Percentiles rank a stretch among this genome's conserved stretches.
phyloP scores from a whole-genome alignment of 768 basidiomycete genomes.

The Suillus sp. region DNA sequence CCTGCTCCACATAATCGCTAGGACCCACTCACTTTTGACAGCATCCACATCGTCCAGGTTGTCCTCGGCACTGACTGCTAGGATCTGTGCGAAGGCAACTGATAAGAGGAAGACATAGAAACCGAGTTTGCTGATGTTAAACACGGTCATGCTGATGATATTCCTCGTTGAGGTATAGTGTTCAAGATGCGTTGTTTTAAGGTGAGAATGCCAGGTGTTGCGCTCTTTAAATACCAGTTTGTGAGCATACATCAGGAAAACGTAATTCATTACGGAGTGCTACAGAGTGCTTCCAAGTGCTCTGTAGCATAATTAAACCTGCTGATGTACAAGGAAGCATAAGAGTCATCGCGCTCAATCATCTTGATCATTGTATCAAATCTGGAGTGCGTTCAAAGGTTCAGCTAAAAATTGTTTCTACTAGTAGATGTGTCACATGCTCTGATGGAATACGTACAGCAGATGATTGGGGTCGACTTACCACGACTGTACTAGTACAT shows the following conservation, averaged over 20 bases:
- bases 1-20: neutral
- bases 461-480: neutral
- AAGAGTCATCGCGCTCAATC: neutral
- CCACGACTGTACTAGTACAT: neutral
- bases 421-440: neutral
- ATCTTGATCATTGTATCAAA: neutral
- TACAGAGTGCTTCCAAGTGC: too few relatives aligned
- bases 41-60: neutral
- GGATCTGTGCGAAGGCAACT: neutral
- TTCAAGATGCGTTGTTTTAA: neutral
- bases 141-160: neutral
- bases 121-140: neutral
- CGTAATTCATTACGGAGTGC: too few relatives aligned
- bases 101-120: neutral
- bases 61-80: neutral
- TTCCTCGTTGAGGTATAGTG: neutral
- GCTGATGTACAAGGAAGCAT: neutral
- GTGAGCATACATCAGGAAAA: too few relatives aligned
- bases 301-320: too few relatives aligned
- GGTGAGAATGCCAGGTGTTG: neutral
- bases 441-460: neutral
- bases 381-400: neutral
- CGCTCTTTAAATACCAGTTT: neutral
- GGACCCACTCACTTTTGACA: neutral
- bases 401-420: neutral